Evolutionary conservation across 2,329 filamentous ascomycete genomes (phyloP).

Genomic region (Colletotrichum sp.): DNA sequence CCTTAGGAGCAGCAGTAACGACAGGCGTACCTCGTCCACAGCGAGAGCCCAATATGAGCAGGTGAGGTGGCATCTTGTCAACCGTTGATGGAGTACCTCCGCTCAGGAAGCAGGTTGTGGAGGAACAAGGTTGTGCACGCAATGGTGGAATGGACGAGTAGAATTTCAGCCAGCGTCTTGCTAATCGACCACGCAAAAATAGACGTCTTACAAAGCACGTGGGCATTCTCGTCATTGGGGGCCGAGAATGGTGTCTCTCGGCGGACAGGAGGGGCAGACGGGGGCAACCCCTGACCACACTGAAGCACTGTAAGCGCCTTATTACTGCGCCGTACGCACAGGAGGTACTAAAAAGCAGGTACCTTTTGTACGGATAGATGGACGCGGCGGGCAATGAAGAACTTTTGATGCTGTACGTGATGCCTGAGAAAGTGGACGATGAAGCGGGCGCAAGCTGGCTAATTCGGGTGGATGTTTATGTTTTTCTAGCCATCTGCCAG

Average conservation of each 20-base stretch:
- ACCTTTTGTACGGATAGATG: background rate
- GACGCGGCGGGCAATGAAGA: background rate
- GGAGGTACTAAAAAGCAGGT: background rate
- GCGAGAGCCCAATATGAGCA: background rate
- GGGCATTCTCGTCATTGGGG: conserved; percentile 18
- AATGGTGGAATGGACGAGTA: background rate
- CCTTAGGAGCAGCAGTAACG: background rate
- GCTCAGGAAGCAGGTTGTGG: background rate
- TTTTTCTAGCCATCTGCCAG: background rate
- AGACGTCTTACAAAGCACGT: conserved; percentile 21
- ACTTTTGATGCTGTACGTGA: background rate
- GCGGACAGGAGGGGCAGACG: background rate
- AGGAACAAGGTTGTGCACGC: background rate
- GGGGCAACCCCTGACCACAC: background rate
- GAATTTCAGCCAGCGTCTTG: background rate
- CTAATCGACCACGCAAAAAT: conserved; percentile 13
- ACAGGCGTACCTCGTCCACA: background rate
- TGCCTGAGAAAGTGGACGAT: background rate
- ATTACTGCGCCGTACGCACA: background rate
- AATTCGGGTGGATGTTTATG: background rate
- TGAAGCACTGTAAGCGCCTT: background rate
- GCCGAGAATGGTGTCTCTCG: background rate
- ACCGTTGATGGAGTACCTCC: background rate
- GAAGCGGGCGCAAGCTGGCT: background rate
- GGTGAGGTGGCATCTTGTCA: background rate